phyloP scores from a whole-genome alignment of 805 yeast species.

The Metschnikowia cerradonensis region DNA sequence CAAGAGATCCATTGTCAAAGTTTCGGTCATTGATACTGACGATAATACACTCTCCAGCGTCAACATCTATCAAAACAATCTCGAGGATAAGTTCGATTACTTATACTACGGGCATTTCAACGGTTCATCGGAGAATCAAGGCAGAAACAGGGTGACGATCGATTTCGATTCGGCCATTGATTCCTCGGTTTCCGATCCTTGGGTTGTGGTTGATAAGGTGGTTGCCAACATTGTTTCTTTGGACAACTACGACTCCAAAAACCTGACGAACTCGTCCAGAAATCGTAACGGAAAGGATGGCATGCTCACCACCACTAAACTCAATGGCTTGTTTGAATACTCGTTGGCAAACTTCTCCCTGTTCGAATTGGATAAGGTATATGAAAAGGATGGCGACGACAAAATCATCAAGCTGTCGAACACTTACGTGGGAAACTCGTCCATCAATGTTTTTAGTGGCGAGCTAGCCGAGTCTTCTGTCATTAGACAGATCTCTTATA shows the following conservation, averaged over 20 bases:
- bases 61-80: slow-evolving; percentile 74
- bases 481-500: slow-evolving; percentile 7
- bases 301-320: slow-evolving; percentile 26
- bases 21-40: slow-evolving; percentile 52
- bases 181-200: slow-evolving; percentile 24
- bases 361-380: slow-evolving; percentile 29
- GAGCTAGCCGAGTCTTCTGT: slow-evolving; percentile 17
- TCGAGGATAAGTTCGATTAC: slow-evolving; percentile 73
- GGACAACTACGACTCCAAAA: slow-evolving; percentile 33
- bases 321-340: slow-evolving; percentile 84
- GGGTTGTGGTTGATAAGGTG: slow-evolving; percentile 70
- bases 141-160: slow-evolving; percentile 28
- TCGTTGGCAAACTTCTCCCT: slow-evolving; percentile 58
- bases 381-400: slow-evolving; percentile 14
- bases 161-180: slow-evolving; percentile 24
- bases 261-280: slow-evolving; percentile 13
- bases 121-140: slow-evolving; percentile 30
- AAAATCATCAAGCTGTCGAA: slow-evolving; percentile 28
- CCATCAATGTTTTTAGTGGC: slow-evolving; percentile 35
- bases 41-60: slow-evolving; percentile 40
- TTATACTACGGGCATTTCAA: slow-evolving; percentile 68
- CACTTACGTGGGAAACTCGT: slow-evolving; percentile 38
- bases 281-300: slow-evolving; percentile 17
- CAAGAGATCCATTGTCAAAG: slow-evolving; percentile 74
- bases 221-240: slow-evolving; percentile 46